phyloP scores from a whole-genome alignment of 2,329 filamentous ascomycete genomes.

The Tothia fuscella region DNA sequence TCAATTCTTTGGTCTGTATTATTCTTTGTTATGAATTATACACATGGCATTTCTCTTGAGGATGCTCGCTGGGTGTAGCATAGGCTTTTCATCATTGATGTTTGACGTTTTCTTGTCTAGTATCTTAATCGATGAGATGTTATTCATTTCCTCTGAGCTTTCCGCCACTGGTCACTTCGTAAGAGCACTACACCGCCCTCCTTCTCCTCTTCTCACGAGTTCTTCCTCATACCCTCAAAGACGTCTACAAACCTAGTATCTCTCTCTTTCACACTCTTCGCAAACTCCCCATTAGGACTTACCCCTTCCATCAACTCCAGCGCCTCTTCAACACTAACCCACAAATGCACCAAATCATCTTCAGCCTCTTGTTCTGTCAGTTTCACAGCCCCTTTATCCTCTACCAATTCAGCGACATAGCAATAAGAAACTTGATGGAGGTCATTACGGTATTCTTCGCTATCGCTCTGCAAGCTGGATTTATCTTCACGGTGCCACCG shows the following conservation, averaged over 20 bases:
- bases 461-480: neutral
- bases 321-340: neutral
- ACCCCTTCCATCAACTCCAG: neutral
- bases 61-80: no score
- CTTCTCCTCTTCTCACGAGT: no score
- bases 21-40: no score
- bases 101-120: no score
- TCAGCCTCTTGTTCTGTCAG: neutral
- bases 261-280: neutral
- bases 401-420: neutral
- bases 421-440: conserved; percentile 1
- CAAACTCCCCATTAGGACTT: neutral
- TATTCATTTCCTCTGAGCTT: no score
- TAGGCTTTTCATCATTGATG: no score
- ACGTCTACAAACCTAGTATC: neutral
- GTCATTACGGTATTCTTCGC: neutral
- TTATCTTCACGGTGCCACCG: neutral
- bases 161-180: no score
- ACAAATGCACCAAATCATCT: neutral
- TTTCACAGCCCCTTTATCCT: neutral
- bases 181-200: no score
- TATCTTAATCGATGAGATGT: no score
- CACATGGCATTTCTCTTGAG: no score
- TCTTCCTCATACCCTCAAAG: no score
- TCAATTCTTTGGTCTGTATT: no score